Evolutionary conservation across 2,329 filamentous ascomycete genomes (phyloP).

Genomic region (Fusarium oligoseptatum): DNA sequence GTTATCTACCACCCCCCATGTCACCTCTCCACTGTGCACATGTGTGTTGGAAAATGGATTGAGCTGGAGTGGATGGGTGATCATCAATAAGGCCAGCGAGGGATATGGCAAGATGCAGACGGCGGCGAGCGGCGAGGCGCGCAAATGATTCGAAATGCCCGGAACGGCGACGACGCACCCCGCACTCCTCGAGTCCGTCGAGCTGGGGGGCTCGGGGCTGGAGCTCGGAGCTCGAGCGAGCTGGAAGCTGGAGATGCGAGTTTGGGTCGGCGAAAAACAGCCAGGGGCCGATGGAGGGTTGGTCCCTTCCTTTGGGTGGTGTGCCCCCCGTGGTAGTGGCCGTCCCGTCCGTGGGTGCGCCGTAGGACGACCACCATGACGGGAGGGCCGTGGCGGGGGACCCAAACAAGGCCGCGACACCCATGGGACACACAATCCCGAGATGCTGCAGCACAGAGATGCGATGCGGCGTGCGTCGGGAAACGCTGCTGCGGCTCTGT

Average conservation of each 20-base stretch:
- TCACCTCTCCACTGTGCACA: constrained; percentile 8
- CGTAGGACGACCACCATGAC: not conserved
- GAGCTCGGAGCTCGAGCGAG: constrained; percentile 30
- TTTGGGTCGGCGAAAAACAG: constrained; percentile 25
- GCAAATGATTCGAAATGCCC: constrained; percentile 20
- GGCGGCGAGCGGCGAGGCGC: constrained; percentile 34
- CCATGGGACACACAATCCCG: constrained; percentile 20
- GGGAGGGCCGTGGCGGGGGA: not conserved
- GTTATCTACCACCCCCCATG: constrained; percentile 4
- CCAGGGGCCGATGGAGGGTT: constrained; percentile 31
- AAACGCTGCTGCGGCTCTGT: constrained; percentile 45
- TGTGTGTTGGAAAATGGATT: not conserved
- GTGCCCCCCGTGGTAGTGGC: not conserved
- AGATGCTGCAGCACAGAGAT: constrained; percentile 30
- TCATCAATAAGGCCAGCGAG: constrained; percentile 21
- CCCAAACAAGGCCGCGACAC: constrained; percentile 5
- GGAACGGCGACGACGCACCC: constrained; percentile 39
- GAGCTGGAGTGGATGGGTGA: constrained; percentile 1
- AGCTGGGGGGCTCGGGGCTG: constrained; percentile 36
- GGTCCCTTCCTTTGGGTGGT: constrained; percentile 23
- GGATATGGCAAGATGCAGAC: constrained; percentile 16
- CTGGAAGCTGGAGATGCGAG: constrained; percentile 35
- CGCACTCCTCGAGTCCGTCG: constrained; percentile 34
- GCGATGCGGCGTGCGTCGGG: constrained; percentile 30
- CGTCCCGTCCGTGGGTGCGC: constrained; percentile 6